A percentile compares a stretch with the other conserved stretches of the same genome.
Evolutionary conservation across 2,329 filamentous ascomycete species (phyloP).

Genomic region (Clonostachys sp.): DNA sequence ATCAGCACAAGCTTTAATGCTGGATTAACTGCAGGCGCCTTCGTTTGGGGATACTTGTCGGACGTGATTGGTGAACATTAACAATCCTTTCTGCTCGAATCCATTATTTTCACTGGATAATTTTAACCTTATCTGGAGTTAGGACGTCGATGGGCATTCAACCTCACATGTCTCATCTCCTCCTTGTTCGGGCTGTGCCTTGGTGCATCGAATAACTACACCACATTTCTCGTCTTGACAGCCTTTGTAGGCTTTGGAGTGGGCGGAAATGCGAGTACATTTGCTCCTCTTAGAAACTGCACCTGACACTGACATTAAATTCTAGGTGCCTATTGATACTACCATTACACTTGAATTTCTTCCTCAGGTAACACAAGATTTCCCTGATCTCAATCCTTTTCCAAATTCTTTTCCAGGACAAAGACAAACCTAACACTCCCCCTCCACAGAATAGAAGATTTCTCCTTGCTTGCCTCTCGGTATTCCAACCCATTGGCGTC

Average conservation of each 20-base stretch:
- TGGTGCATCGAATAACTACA: constrained; percentile 42
- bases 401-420: too few species aligned
- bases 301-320: too few species aligned
- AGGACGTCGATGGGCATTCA: constrained; percentile 51
- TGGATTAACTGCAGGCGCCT: constrained; percentile 49
- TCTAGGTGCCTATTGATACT: constrained; percentile 41
- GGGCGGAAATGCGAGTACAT: constrained; percentile 35
- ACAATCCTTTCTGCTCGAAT: neutral
- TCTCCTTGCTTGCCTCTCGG: constrained; percentile 43
- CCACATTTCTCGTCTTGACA: constrained; percentile 44
- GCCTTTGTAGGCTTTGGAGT: constrained; percentile 49
- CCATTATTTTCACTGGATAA: neutral
- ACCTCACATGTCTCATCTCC: constrained; percentile 49
- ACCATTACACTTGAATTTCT: constrained; percentile 53
- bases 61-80: constrained; percentile 34
- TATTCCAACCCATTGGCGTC: constrained; percentile 52
- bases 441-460: constrained; percentile 34
- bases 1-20: constrained; percentile 50
- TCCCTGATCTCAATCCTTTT: too few species aligned
- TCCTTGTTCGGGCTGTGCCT: constrained; percentile 48
- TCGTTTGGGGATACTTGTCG: constrained; percentile 50
- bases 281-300: too few species aligned
- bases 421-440: constrained; percentile 13
- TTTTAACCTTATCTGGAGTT: neutral
- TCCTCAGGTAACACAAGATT: constrained; percentile 15